These are phyloP conservation scores for Teratosphaeria viscida DNA, from an alignment of 2,329 filamentous ascomycete genomes.

Conservation along the genomic window DNA sequence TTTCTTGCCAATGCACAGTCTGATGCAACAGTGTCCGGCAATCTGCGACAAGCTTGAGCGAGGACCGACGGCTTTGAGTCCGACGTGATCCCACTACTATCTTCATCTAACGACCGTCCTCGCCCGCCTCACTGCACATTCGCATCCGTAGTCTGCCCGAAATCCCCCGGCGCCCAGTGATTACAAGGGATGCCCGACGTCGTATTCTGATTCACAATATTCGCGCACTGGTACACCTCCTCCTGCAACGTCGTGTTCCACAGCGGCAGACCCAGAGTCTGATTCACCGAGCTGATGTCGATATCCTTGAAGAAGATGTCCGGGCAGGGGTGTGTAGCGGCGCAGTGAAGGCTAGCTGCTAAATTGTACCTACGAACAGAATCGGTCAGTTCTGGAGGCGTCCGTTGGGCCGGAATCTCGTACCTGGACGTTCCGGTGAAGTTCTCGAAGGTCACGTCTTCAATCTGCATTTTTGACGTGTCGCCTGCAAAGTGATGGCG, in stretches of 20 bases:
- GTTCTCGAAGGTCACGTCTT: slow-evolving; percentile 20
- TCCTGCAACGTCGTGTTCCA: slow-evolving; percentile 5
- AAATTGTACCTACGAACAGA: slow-evolving; percentile 1
- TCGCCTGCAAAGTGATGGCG: slow-evolving; percentile 1
- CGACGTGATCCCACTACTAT: not conserved
- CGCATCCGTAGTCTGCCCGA: not conserved
- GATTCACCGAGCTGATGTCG: slow-evolving; percentile 2
- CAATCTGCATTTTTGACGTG: slow-evolving; percentile 29
- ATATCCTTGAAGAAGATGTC: slow-evolving; percentile 2
- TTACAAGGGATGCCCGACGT: slow-evolving; percentile 6
- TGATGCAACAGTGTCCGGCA: slow-evolving; percentile 32
- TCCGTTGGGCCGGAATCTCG: not conserved
- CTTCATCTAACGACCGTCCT: not conserved
- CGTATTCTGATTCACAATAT: slow-evolving; percentile 6
- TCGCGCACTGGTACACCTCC: slow-evolving; percentile 5
- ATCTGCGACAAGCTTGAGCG: not conserved
- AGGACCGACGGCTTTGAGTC: not conserved
- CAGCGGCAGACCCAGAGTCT: slow-evolving; percentile 3
- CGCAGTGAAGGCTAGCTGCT: slow-evolving; percentile 2
- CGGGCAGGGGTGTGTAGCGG: slow-evolving; percentile 1
- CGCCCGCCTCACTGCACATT: not conserved
- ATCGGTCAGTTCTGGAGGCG: not conserved
- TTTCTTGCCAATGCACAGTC: slow-evolving; percentile 39
- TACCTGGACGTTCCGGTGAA: slow-evolving; percentile 17
- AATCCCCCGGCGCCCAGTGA: slow-evolving; percentile 5